Conservation (phyloP, 2,329 filamentous ascomycete species). For the Colletotrichum echinochloae region DNA sequence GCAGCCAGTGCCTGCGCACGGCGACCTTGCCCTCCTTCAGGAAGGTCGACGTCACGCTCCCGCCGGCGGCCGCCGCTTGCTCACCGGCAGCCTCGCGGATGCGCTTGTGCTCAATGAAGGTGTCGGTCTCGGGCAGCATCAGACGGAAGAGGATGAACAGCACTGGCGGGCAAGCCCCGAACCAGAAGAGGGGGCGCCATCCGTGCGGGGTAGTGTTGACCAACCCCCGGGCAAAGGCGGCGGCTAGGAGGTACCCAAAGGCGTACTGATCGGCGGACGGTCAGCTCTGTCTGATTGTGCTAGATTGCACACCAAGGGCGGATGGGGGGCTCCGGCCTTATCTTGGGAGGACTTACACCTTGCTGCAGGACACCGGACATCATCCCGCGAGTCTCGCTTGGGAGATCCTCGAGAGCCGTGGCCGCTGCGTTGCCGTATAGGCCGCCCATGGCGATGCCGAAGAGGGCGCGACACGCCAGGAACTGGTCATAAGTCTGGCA, state of each 20-base stretch:
- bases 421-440: constrained; percentile 83
- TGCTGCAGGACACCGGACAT: constrained; percentile 83
- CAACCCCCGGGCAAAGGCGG: constrained; percentile 72
- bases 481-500: constrained; percentile 76
- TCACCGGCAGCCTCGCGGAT: constrained; percentile 62
- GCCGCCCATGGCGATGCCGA: constrained; percentile 86
- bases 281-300: constrained; percentile 15
- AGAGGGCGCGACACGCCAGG: constrained; percentile 79
- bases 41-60: constrained; percentile 74
- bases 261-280: constrained; percentile 59
- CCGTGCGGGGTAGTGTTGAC: constrained; percentile 81
- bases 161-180: constrained; percentile 83
- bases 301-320: no score
- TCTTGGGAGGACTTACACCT: constrained; percentile 55
- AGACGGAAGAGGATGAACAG: constrained; percentile 85
- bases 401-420: constrained; percentile 82
- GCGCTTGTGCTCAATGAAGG: constrained; percentile 75
- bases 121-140: constrained; percentile 81
- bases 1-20: constrained; percentile 81
- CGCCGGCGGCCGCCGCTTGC: constrained; percentile 25
- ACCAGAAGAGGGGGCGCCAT: constrained; percentile 92
- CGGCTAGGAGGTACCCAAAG: constrained; percentile 72
- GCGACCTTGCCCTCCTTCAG: constrained; percentile 82
- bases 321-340: constrained; percentile 52
- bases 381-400: constrained; percentile 74